Base-by-base conservation (phyloP, 306 rosid genomes). In the Citrullus amarus region DNA sequence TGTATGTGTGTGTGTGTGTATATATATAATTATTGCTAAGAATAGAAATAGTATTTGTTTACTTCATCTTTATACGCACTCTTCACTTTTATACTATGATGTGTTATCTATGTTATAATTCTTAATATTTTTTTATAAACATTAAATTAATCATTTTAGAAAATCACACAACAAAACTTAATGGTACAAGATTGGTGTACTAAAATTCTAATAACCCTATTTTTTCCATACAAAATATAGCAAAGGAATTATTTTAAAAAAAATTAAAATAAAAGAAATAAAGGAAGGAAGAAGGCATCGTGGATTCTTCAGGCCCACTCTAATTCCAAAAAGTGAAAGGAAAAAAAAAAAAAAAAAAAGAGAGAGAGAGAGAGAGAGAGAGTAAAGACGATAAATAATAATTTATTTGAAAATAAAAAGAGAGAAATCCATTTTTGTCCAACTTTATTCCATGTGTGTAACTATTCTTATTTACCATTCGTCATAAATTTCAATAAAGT, bases 221-320 rank as follows among this genome's bases (percentile, higher is more conserved):
- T 43, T 39, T 43, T 43, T 43, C 4, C 4, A 2, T 25, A 25
- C 28, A 25, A 25, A 25, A 25, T 25, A 36, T 36, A 36, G 39
- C 6, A 36, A 36, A 0, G 39, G 13, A 44, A 44, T 44, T 9
- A 9, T 44, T 44, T 44, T 1, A 3, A 59, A 25, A 59, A 58
- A 1, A 20, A 61, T 12, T 5, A 0, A 66, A 65, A 65, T 15
- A 0, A 34, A 15, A 34, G 6, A 6, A 63, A 67, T 38, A 67
- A 36, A 18, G 1, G 5, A 39, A n/a, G 6, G 6, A 68, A 41
- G 32, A 68, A n/a, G 53, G 34, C 12, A 39, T 68, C 55, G 55
- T 69, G 75, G 75, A 69, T 43, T 69, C 75, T 69, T 69, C 3
- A 69, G 75, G 55, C 36, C 75, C 75, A 69, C 74, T 68, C 32